Evolutionary conservation across 441 rosid species (phyloP).

Genomic region (Omphalea diandra): DNA sequence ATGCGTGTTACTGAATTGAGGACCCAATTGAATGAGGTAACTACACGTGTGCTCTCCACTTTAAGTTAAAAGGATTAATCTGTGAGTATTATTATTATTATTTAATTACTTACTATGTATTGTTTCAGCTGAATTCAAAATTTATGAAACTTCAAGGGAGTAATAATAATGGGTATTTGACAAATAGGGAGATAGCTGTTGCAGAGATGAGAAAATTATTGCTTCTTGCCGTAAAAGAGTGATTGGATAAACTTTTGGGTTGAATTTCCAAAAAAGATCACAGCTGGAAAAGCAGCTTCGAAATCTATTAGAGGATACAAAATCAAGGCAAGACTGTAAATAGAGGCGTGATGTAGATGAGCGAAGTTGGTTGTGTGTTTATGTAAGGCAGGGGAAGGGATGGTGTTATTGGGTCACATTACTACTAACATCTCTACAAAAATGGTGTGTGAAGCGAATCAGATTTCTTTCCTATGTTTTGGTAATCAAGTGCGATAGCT

Average conservation of each 20-base stretch:
- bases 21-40: slow-evolving; percentile 44
- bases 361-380: too few species aligned
- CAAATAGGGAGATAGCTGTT: slow-evolving; percentile 36
- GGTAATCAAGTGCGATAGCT: too few species aligned
- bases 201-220: slow-evolving; percentile 43
- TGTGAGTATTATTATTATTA: too few species aligned
- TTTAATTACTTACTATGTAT: too few species aligned
- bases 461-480: too few species aligned
- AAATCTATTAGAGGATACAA: slow-evolving; percentile 13
- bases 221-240: slow-evolving; percentile 35
- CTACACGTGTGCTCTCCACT: too few species aligned
- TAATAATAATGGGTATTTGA: slow-evolving; percentile 27
- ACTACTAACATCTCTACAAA: too few species aligned
- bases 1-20: slow-evolving; percentile 37
- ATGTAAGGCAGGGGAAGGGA: too few species aligned
- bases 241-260: slow-evolving; percentile 30
- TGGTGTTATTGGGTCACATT: too few species aligned
- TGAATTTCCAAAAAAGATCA: slow-evolving; percentile 34
- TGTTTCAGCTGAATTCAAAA: slow-evolving; percentile 37
- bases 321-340: slow-evolving; percentile 11
- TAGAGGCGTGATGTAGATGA: too few species aligned
- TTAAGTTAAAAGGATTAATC: too few species aligned
- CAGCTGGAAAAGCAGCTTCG: slow-evolving; percentile 37
- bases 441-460: too few species aligned
- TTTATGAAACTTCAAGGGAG: slow-evolving; percentile 42